Evolutionary conservation across 139 green algal genomes (phyloP).

Genomic region (Micractinium conductrix): DNA sequence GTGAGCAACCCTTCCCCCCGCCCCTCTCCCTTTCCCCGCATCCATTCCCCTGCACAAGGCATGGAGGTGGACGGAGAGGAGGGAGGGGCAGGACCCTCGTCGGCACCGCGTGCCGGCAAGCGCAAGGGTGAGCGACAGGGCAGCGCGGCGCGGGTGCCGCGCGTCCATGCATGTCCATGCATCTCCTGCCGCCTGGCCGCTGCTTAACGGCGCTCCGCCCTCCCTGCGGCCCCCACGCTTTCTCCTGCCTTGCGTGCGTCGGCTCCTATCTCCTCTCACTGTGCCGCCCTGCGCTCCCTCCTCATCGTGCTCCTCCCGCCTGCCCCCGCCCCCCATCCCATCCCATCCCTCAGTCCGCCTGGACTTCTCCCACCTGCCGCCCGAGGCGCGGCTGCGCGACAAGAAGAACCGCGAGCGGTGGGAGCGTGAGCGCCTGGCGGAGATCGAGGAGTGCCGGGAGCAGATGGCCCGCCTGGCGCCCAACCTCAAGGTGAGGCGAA

Average conservation of each 20-base stretch:
- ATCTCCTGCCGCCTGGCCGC: too few relatives aligned
- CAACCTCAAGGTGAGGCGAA: slow-evolving; percentile 80
- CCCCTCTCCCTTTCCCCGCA: background rate
- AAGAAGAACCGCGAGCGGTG: slow-evolving; percentile 15
- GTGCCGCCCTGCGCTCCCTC: background rate
- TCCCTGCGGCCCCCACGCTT: too few relatives aligned
- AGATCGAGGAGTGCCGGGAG: slow-evolving; percentile 54
- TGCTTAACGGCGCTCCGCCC: too few relatives aligned
- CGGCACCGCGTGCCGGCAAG: too few relatives aligned
- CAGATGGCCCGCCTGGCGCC: slow-evolving; percentile 69
- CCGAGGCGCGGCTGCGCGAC: slow-evolving; percentile 37
- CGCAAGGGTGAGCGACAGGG: background rate
- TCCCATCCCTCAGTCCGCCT: slow-evolving; percentile 16
- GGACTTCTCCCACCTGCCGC: slow-evolving; percentile 46
- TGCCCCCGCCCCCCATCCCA: background rate
- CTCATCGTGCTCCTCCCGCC: too few relatives aligned
- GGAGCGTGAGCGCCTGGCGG: slow-evolving; percentile 45
- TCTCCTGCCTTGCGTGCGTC: too few relatives aligned
- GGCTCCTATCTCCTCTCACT: too few relatives aligned
- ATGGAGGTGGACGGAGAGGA: slow-evolving; percentile 45
- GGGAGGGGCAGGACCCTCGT: slow-evolving; percentile 1
- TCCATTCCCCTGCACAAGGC: slow-evolving; percentile 1
- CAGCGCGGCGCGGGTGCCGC: too few relatives aligned
- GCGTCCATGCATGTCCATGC: too few relatives aligned
- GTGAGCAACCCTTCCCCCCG: background rate